Base-by-base conservation (phyloP, 2,329 filamentous ascomycete genomes). In the Seiridium unicorne region DNA sequence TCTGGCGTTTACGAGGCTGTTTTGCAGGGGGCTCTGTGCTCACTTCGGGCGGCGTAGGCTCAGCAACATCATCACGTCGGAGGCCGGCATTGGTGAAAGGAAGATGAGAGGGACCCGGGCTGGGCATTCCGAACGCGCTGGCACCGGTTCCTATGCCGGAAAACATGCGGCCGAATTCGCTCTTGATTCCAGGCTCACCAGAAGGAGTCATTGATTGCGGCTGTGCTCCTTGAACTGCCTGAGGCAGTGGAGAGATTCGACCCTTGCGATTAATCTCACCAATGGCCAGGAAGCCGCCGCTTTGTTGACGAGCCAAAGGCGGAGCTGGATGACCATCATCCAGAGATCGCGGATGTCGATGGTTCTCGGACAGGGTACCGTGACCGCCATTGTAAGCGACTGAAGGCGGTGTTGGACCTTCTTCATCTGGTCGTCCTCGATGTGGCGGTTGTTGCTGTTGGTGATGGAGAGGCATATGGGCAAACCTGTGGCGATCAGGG, bases 101-200 rank as follows among this genome's bases (percentile, higher is more conserved):
- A 44, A 81, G 66, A 46, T 76, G 74, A 47, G 76, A 44, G 1
- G 81, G 74, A 3, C 81, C 77, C 2, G 84, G 83, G 66, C 82
- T 85, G 11, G 83, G 80, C 42, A 80, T 75, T 32, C 78, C 79
- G 61, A 84, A 79, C 46, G 75, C 78, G 62, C 76, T 80, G 38
- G 84, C 80, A 62, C 80, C 84, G 65, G 79, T 84, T 61, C 81
- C 93, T 65, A 98, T 92, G n/a, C 94, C 94, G 18, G 92, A 92
- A 76, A 97, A 97, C 83, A 97, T 96, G 63, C 92, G 89, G 35
- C 93, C 93, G 72, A 97, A 93, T 72, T 97, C 94, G 71, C 89
- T 96, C 80, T 97, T 97, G 70, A 97, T 96, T 48, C 90, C 90
- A 9, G 92, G 90, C 72, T 97, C 93, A 13, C 89, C 90, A 11